Evolutionary conservation across 768 basidiomycete genomes (phyloP), one percentile per base, ranked within the genome.

Genomic region (Heimioporus sp.): DNA sequence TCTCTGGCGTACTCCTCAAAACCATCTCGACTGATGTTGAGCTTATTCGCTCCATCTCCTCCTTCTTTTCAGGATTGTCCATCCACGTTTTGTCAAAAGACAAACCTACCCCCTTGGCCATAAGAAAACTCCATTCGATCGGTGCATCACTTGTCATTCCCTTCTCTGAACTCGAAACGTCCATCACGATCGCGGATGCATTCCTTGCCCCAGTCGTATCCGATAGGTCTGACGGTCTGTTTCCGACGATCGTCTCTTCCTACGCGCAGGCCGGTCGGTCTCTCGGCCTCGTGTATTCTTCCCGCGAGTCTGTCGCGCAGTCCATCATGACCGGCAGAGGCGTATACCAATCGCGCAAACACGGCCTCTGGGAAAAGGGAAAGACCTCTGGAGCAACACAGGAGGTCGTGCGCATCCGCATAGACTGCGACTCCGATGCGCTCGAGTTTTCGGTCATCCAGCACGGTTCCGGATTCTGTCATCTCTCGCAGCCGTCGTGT

Each of bases 271-370:
- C 82, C 19, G 87, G 87, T 21, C 83, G 84, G 57, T 78, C 86
- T 6, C 82, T 98, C 15, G 97, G 97, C 16, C 81, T 99, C 49
- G 97, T 98, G 34, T 99, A 99, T 73, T 98, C 97, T 11, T 98
- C 96, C 19, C 61, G 69, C 46, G 85, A 88, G 59, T 96, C 94
- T 5, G 78, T 98, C 60, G 80, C 79, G 44, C 91, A 95, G 67
- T 88, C 90, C 59, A 92, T 99, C 66, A 54, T 83, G 35, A 86
- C 92, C 2, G 92, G 93, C 24, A 87, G 86, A 64, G 97, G 97
- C 15, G 87, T 96, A 12, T 99, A 99, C 66, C 94, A 98, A 66
- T 98, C 95, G 17, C 84, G 97, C 54, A 93, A 91, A 65, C 92
- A 96, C 63, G 95, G 95, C 15, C 74, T 98, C 31, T 99, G 97